Base-by-base conservation (phyloP, 177 flowering plant genomes). In the Telopea speciosissima region DNA sequence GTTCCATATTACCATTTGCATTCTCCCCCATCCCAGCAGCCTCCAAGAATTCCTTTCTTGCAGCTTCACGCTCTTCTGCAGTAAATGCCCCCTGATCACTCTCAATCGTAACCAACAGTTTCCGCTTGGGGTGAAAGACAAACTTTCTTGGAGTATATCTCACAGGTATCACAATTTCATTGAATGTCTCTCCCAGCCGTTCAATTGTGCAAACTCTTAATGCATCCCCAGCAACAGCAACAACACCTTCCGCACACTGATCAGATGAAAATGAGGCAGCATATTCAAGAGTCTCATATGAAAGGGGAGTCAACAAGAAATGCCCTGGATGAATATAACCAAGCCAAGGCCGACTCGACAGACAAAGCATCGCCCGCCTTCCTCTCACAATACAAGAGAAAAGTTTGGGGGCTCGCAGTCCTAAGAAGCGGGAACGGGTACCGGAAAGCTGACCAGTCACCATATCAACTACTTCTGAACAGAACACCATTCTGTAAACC, bases 161-260 rank as follows among this genome's bases (percentile, higher is more conserved):
- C 67, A 96, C 82, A 24, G 97, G 97, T 63, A 96, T 81, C 13
- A 82, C 83, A 45, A 97, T 96, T 81, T 96, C 98, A 77, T 96
- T 96, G 54, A 96, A 96, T 26, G 98, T 89, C 74, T 96, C 99
- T 63, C 99, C 99, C 31, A 96, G 78, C 52, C 97, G 81, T 72
- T 96, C 98, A 74, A 96, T 90, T 0, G 96, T 91, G 71, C 93
- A 96, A 75, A 96, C 87, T 75, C 98, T 86, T 77, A 96, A 77
- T 14, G 96, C 96, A 81, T 88, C 89, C 62, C 97, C 99, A 63
- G 99, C 98, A 69, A 93, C 99, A 81, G 99, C 81, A 63, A 96
- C 99, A 8, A 96, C 98, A 85, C 99, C 99, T 83, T 96, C 98
- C 5, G 91, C 88, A 85, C 99, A 96, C 82, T 96, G 99, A 80